Percentiles rank a stretch among this genome's conserved stretches.
phyloP scores from a whole-genome alignment of 306 rosid genomes.

The Citrullus amarus region DNA sequence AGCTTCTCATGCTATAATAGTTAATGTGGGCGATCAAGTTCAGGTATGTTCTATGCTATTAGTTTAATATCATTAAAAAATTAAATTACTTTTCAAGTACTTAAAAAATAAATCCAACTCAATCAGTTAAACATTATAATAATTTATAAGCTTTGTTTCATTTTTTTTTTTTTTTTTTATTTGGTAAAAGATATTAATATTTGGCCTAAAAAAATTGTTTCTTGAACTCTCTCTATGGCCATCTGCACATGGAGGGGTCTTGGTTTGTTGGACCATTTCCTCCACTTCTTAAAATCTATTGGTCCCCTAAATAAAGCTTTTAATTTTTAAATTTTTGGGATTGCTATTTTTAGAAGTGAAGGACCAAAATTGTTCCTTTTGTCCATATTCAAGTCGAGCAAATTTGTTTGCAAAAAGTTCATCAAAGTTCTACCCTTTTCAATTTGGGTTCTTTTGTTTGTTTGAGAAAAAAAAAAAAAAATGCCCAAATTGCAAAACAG shows the following conservation, averaged over 20 bases:
- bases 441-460: not conserved
- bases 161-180: too few relatives aligned
- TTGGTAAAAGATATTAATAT: not conserved
- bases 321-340: not conserved
- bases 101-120: too few relatives aligned
- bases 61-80: too few relatives aligned
- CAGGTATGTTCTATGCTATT: conserved; percentile 30
- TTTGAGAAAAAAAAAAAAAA: not conserved
- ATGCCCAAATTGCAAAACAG: too few relatives aligned
- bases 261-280: not conserved
- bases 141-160: too few relatives aligned
- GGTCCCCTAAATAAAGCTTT: not conserved
- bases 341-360: not conserved
- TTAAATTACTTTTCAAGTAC: too few relatives aligned
- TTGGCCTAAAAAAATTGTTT: not conserved
- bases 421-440: not conserved
- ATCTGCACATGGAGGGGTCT: conserved; percentile 37
- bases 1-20: conserved; percentile 57
- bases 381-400: not conserved
- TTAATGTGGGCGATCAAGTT: conserved; percentile 86
- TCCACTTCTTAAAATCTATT: not conserved
- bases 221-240: not conserved
- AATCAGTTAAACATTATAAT: too few relatives aligned
- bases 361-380: not conserved
- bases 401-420: not conserved